Percentiles rank a stretch among this genome's conserved stretches.
Conservation (phyloP, 2,329 filamentous ascomycete species). For the Talaromyces marneffei region DNA sequence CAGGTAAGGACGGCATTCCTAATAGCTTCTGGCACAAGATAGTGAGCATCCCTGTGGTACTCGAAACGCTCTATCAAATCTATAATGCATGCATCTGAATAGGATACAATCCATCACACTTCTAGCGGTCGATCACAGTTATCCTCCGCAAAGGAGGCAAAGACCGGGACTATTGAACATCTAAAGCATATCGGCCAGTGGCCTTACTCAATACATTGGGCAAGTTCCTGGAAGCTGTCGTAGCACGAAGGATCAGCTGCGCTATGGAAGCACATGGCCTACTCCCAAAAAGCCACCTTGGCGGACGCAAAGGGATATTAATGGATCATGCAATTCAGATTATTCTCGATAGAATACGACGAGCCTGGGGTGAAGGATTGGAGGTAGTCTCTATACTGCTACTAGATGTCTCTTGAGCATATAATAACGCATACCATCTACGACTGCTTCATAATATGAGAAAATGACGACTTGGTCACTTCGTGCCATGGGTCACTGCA, state of each 20-base stretch:
- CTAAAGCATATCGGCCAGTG: background rate
- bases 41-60: background rate
- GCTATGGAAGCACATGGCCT: background rate
- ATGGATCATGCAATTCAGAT: background rate
- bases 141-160: background rate
- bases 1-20: background rate
- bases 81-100: background rate
- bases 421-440: background rate
- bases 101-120: background rate
- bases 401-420: background rate
- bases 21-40: background rate
- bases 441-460: background rate
- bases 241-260: background rate
- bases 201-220: background rate
- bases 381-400: background rate
- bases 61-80: background rate
- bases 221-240: background rate
- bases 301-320: background rate
- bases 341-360: background rate
- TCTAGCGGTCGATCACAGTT: background rate
- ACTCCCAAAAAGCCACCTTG: background rate
- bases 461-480: background rate
- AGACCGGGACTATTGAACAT: background rate
- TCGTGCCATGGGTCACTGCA: background rate
- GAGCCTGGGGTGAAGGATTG: background rate